A percentile compares a stretch with the other conserved stretches of the same genome.
Conservation (phyloP, 805 yeast genomes). For the Grigorovia humatica region DNA sequence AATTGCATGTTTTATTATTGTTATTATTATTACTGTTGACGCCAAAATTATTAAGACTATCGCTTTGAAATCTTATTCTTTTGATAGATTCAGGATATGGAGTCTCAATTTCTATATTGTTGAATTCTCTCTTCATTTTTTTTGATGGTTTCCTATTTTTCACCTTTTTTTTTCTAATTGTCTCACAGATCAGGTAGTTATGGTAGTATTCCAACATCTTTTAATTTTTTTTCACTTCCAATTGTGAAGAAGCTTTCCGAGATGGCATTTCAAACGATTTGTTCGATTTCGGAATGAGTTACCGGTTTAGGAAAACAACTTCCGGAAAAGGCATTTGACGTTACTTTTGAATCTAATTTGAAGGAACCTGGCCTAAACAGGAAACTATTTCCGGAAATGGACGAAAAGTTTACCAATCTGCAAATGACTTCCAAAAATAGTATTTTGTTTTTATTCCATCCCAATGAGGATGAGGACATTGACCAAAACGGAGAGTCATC, state of each 20-base stretch:
- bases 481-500: no score
- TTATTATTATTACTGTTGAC: background rate
- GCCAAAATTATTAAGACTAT: background rate
- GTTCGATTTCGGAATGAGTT: background rate
- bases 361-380: background rate
- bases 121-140: constrained; percentile 2
- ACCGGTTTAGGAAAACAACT: background rate
- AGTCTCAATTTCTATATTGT: constrained; percentile 6
- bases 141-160: background rate
- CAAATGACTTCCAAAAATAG: background rate
- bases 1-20: background rate
- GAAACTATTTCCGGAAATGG: background rate
- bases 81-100: constrained; percentile 5
- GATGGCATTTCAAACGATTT: background rate
- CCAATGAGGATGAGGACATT: background rate
- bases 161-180: no score
- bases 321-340: background rate
- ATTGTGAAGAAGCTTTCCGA: background rate
- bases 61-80: constrained; percentile 1
- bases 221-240: background rate
- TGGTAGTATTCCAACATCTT: background rate
- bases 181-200: background rate
- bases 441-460: background rate
- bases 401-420: no score
- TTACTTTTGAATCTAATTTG: background rate